A percentile compares a stretch with the other conserved stretches of the same genome.
These are phyloP conservation scores for Dictyostelium discoideum DNA, from an alignment of 78 protist species.

Conservation along the genomic window dicty_2.7 NC_007090.3:994501-995000, in stretches of 20 bases:
- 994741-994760: background rate
- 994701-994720: conserved; percentile 36
- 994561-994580: conserved; percentile 39
- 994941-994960: background rate
- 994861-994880: background rate
- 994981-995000: background rate
- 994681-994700: conserved; percentile 23
- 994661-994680: conserved; percentile 50
- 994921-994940: background rate
- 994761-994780: background rate
- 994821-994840: background rate
- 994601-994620: conserved; percentile 27
- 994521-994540: conserved; percentile 21
- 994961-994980: background rate
- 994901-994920: background rate
- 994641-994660: background rate
- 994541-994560: conserved; percentile 1
- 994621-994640: conserved; percentile 62
- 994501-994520: conserved; percentile 20
- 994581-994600: conserved; percentile 58
- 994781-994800: background rate
- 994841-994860: background rate
- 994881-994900: background rate
- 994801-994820: background rate
- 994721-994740: conserved; percentile 29